Conservation (phyloP, 345 rosid genomes). For the Eutrema japonicum region DNA sequence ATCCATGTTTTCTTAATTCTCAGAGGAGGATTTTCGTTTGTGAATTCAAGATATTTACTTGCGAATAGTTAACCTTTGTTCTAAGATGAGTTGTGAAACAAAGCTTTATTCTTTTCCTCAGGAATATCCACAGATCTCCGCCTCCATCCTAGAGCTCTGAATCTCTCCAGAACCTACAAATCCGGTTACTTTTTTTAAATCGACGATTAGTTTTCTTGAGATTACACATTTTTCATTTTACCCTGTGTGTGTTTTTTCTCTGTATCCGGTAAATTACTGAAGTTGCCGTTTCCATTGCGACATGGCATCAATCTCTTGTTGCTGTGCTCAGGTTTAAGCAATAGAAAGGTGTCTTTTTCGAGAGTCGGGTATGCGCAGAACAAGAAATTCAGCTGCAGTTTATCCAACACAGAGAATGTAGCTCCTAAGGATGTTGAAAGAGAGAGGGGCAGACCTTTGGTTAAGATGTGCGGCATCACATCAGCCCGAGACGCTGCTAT, state of each 20-base stretch:
- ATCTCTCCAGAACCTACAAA: constrained; percentile 3
- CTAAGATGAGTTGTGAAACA: constrained; percentile 12
- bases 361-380: constrained; percentile 27
- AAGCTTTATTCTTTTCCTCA: constrained; percentile 10
- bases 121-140: constrained; percentile 33
- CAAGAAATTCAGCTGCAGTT: constrained; percentile 35
- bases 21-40: not conserved
- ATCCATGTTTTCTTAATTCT: not conserved
- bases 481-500: constrained; percentile 76
- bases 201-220: constrained; percentile 2
- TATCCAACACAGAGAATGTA: constrained; percentile 42
- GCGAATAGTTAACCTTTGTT: not conserved
- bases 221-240: not conserved
- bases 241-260: constrained; percentile 6
- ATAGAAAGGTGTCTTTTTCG: constrained; percentile 21
- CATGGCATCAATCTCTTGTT: constrained; percentile 13
- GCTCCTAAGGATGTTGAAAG: constrained; percentile 27
- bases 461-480: constrained; percentile 90
- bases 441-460: constrained; percentile 52
- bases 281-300: not conserved
- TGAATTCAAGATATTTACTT: not conserved
- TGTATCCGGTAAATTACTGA: constrained; percentile 12
- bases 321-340: constrained; percentile 42
- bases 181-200: constrained; percentile 2
- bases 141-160: constrained; percentile 22